phyloP scores from a whole-genome alignment of 345 rosid genomes.

The Cochlearia excelsa region DNA sequence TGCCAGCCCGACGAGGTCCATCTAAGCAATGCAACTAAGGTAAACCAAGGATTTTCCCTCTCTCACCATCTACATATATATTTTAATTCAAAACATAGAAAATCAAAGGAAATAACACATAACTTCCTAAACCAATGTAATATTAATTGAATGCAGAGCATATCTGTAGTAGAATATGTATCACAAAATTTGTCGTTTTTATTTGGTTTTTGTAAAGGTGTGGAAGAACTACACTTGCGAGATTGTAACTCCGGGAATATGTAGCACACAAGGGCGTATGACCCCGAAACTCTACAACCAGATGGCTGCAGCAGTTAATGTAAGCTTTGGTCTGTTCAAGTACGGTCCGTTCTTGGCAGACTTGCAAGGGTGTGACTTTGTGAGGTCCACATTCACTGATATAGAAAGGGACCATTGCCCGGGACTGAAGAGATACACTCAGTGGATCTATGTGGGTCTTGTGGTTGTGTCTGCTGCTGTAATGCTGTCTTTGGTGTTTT shows the following conservation, averaged over 20 bases:
- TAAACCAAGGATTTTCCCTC: constrained; percentile 21
- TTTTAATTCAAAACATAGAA: neutral
- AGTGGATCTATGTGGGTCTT: constrained; percentile 78
- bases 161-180: neutral
- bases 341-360: constrained; percentile 82
- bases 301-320: constrained; percentile 65
- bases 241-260: constrained; percentile 48
- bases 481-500: constrained; percentile 86
- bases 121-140: neutral
- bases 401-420: constrained; percentile 60
- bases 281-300: constrained; percentile 63
- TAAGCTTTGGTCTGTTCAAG: constrained; percentile 68
- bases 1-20: constrained; percentile 70
- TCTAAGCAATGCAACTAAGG: constrained; percentile 65
- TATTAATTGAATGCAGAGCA: neutral
- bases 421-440: constrained; percentile 48
- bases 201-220: constrained; percentile 42
- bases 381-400: constrained; percentile 65
- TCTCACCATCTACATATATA: neutral
- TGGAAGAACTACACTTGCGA: constrained; percentile 64
- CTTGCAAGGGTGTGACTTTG: constrained; percentile 71
- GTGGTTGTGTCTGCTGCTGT: constrained; percentile 76
- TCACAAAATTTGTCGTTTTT: neutral
- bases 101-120: neutral
- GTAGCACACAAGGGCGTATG: constrained; percentile 70